These are phyloP conservation scores for Podospora sp. DNA, from an alignment of 495 filamentous ascomycete genomes.

Conservation along the genomic window DNA sequence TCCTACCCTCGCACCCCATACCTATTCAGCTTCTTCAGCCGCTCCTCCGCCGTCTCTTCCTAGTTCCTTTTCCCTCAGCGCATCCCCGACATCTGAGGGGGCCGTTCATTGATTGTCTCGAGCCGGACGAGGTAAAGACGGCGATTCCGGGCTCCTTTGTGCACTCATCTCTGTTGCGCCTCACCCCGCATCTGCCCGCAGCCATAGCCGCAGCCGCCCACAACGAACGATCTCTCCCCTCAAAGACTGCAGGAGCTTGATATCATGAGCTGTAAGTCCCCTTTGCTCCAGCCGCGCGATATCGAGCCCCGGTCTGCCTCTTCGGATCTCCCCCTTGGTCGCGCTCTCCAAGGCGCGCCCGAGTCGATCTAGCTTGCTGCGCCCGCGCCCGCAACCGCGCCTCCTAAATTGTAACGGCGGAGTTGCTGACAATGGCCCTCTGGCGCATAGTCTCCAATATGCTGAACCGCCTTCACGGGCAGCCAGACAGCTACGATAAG, in stretches of 20 bases:
- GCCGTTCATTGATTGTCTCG: neutral
- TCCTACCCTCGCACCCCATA: conserved; percentile 27
- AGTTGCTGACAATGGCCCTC: conserved; percentile 21
- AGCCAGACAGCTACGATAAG: conserved; percentile 97
- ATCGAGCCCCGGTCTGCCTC: conserved; percentile 30
- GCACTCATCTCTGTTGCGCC: conserved; percentile 2
- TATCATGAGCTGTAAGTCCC: conserved; percentile 45
- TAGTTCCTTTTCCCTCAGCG: neutral
- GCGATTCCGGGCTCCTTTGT: neutral
- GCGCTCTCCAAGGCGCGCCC: conserved; percentile 7
- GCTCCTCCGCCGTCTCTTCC: conserved; percentile 8
- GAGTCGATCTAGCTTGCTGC: conserved; percentile 2
- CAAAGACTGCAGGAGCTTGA: conserved; percentile 26
- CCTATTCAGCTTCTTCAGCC: conserved; percentile 25
- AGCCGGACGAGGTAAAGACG: neutral
- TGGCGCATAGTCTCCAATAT: conserved; percentile 73
- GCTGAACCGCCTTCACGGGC: conserved; percentile 96
- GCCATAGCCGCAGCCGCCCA: conserved; percentile 14
- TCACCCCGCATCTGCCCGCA: conserved; percentile 13
- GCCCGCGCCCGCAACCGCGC: conserved; percentile 10
- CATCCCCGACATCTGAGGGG: neutral
- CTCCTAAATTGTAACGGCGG: conserved; percentile 7
- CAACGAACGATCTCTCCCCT: conserved; percentile 12
- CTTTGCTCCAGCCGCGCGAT: conserved; percentile 29
- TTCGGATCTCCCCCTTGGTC: conserved; percentile 11